Evolutionary conservation across 768 basidiomycete species (phyloP).

Genomic region (Boletus tomentosulus): DNA sequence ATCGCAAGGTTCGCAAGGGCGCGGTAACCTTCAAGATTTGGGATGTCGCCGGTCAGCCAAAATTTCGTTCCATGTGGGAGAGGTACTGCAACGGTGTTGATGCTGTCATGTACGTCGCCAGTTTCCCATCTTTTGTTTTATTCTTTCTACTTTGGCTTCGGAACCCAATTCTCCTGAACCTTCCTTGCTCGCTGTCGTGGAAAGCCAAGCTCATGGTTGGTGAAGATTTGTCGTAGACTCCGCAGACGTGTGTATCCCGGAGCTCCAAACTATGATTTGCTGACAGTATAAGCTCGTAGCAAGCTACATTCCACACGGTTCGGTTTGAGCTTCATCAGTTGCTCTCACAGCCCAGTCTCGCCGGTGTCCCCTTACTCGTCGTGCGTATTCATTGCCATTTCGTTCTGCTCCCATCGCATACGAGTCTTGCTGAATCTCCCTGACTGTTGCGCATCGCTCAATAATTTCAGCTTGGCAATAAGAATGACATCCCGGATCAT

Average conservation of each 20-base stretch:
- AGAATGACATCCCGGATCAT: slow-evolving; percentile 81
- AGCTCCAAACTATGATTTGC: background rate
- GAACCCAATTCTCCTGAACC: background rate
- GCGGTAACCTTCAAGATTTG: slow-evolving; percentile 91
- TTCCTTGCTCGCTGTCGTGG: background rate
- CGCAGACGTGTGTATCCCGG: slow-evolving; percentile 59
- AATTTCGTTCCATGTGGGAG: slow-evolving; percentile 95
- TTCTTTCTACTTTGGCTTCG: background rate
- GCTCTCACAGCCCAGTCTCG: slow-evolving; percentile 58
- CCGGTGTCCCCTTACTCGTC: slow-evolving; percentile 76
- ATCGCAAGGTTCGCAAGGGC: slow-evolving; percentile 82
- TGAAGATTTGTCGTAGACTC: slow-evolving; percentile 90
- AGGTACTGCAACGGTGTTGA: slow-evolving; percentile 91
- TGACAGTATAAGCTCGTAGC: slow-evolving; percentile 37
- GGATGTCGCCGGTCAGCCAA: slow-evolving; percentile 95
- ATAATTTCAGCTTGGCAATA: slow-evolving; percentile 72
- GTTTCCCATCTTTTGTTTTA: background rate
- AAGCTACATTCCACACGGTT: slow-evolving; percentile 77
- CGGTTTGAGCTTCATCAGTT: slow-evolving; percentile 83
- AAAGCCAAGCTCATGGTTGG: slow-evolving; percentile 14
- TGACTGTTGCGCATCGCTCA: background rate
- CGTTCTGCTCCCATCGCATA: background rate
- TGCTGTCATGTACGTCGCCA: slow-evolving; percentile 71
- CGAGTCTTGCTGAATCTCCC: background rate
- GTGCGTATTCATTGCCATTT: slow-evolving; percentile 40